Evolutionary conservation across 2,329 filamentous ascomycete genomes (phyloP), one percentile per base, ranked within the genome.

Genomic region (Colletotrichum eleusines): DNA sequence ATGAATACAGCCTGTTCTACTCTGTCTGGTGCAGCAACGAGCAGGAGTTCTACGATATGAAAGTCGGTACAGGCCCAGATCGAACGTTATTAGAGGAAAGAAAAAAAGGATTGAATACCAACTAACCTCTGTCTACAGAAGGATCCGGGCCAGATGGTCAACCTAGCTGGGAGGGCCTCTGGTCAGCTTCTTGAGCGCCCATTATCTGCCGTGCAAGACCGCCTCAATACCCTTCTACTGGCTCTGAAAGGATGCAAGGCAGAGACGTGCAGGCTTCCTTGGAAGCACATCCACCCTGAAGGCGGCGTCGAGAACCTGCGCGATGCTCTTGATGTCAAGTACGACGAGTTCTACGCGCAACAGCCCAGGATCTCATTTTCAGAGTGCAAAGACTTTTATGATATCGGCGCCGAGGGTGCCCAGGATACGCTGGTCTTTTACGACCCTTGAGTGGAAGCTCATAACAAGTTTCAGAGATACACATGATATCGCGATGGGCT

Each of bases 11-110:
- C 74, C 76, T 92, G 6, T 88, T 89, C 72, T 93, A 93, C 74
- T 86, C 89, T 0, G 88, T 92, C 0, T 93, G 90, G 90, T 93
- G 91, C 75, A 91, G 81, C 18, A 89, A 89, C 62, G 90, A 92
- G 75, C 87, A 88, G 66, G 90, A 93, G 76, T 83, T 91, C 2
- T 93, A 92, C 76, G 85, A 92, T 72, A 75, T 91, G 48, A 86
- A 82, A 75, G 88, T 86, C 76, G 57, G 79, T 75, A 20, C 48
- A 6, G 33, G 12, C 58, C 16, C 20, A 33, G 4, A 46, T 48
- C 18, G 14, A 42, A 26, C 20, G 5, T 20, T 9, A 12, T 7
- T 2, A 5, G 4, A 33, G 33, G 26, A 16, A 7, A 23, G n/a
- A n/a, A n/a, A n/a, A n/a, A n/a, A n/a, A n/a, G n/a, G n/a, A n/a